Base-by-base conservation (phyloP, 306 rosid genomes). In the Ziziphus jujuba region DNA sequence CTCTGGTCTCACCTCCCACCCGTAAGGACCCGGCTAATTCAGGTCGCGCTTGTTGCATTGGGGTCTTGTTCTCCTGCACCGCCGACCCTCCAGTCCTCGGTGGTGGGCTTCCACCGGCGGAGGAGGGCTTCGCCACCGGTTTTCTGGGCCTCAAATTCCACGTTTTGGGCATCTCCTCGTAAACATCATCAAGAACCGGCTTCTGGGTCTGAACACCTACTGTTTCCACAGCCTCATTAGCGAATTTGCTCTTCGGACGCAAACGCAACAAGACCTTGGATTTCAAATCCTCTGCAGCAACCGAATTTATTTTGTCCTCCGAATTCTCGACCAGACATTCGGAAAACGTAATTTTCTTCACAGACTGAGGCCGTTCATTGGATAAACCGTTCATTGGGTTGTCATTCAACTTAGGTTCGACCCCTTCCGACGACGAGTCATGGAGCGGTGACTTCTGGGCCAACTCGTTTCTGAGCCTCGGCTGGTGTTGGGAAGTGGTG, bases 111-210 rank as follows among this genome's bases (percentile, higher is more conserved):
- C 25, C 47, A 25, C 13, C 63, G 4, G 34, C 36, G 48, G 60
- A 59, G 52, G 67, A 59, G 52, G 67, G 49, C 66, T 77, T 73
- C 24, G 47, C 13, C 49, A 58, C 57, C 47, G 65, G 62, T 48
- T 63, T 72, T 15, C 82, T 71, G 13, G 85, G 80, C 75, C 85
- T 52, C 12, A 81, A 48, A 63, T 81, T 81, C 77, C 82, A 81
- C 1, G 63, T 66, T 77, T 73, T 73, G 3, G 56, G 56, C 47
- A 58, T 28, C 45, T 40, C 67, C 5, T 63, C 75, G 0, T 54
- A 52, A 13, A 50, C 56, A 31, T 47, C 61, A 52, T n/a, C 34
- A 9, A n/a, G 20, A 3, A 17, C 43, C 19, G 51, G 31, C 12
- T 19, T 13, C 25, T 49, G 58, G 38, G 5, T 13, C n/a, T 63